Conservation (phyloP, 768 basidiomycete genomes). For the Fibroporia radiculosa region DNA sequence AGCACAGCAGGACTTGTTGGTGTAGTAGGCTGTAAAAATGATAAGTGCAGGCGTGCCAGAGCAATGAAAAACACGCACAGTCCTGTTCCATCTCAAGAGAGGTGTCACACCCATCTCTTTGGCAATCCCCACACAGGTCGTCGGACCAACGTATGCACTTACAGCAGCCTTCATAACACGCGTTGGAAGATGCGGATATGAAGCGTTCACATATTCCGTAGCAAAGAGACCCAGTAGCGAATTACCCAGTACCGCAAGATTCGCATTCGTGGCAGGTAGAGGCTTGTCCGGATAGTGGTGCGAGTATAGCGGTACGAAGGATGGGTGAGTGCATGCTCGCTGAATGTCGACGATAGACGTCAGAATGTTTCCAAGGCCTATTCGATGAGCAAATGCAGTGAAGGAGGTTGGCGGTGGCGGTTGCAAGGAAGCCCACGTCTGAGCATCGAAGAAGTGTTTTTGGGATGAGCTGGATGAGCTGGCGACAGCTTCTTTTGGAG, state of each 20-base stretch:
- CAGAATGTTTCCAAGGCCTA: constrained; percentile 59
- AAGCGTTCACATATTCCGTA: constrained; percentile 69
- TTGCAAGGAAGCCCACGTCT: constrained; percentile 64
- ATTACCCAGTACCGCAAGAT: constrained; percentile 75
- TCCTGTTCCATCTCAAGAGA: constrained; percentile 76
- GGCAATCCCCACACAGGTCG: constrained; percentile 77
- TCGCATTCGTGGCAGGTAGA: constrained; percentile 59
- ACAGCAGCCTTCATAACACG: constrained; percentile 87
- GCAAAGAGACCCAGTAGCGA: constrained; percentile 87
- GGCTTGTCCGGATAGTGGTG: constrained; percentile 50
- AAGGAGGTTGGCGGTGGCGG: constrained; percentile 67
- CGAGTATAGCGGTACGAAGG: constrained; percentile 48
- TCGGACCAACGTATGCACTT: constrained; percentile 85
- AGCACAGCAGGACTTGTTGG: constrained; percentile 43
- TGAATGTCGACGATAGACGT: constrained; percentile 46
- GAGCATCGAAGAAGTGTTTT: constrained; percentile 44
- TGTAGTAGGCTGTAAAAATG: constrained; percentile 37
- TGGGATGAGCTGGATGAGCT: constrained; percentile 15
- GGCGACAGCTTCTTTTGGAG: constrained; percentile 46
- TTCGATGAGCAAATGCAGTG: constrained; percentile 67
- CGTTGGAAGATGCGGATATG: constrained; percentile 88
- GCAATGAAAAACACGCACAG: constrained; percentile 37
- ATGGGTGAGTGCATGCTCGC: constrained; percentile 77
- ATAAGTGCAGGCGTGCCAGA: background rate
- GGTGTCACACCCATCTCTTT: constrained; percentile 76